Conservation (phyloP, 2,329 filamentous ascomycete species). For the Aspergillus pseudotamarii region DNA sequence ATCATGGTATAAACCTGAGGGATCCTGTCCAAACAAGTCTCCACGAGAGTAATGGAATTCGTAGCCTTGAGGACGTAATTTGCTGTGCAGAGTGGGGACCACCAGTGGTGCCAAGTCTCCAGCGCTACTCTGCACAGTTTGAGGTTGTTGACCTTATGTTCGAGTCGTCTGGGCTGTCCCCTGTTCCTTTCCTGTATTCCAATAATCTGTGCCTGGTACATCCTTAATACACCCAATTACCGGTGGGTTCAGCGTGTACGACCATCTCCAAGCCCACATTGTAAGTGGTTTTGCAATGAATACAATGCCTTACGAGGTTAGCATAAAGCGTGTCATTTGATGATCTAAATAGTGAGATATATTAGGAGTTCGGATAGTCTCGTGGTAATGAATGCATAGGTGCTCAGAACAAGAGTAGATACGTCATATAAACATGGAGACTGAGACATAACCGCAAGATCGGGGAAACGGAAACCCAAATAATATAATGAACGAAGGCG, state of each 20-base stretch:
- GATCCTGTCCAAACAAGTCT: background rate
- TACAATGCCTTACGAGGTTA: background rate
- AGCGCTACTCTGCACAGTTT: constrained; percentile 2
- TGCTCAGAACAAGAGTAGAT: background rate
- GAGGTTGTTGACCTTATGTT: constrained; percentile 1
- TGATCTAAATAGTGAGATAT: background rate
- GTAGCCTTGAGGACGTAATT: constrained; percentile 7
- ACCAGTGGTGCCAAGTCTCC: constrained; percentile 7
- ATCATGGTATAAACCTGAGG: background rate
- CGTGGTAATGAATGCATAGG: background rate
- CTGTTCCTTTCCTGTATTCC: background rate
- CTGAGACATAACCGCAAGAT: background rate
- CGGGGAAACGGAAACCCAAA: background rate
- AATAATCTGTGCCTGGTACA: background rate
- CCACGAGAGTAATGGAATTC: background rate
- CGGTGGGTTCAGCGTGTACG: no score
- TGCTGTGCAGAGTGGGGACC: constrained; percentile 8
- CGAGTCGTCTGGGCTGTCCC: constrained; percentile 7
- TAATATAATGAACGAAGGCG: background rate
- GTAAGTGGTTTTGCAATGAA: background rate
- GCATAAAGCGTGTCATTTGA: background rate
- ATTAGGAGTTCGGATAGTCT: background rate
- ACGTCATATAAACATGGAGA: background rate
- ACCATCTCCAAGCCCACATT: background rate
- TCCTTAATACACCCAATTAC: background rate